Base-by-base conservation (phyloP, 352 stramenopile species). In the Phytophthora lateralis region DNA sequence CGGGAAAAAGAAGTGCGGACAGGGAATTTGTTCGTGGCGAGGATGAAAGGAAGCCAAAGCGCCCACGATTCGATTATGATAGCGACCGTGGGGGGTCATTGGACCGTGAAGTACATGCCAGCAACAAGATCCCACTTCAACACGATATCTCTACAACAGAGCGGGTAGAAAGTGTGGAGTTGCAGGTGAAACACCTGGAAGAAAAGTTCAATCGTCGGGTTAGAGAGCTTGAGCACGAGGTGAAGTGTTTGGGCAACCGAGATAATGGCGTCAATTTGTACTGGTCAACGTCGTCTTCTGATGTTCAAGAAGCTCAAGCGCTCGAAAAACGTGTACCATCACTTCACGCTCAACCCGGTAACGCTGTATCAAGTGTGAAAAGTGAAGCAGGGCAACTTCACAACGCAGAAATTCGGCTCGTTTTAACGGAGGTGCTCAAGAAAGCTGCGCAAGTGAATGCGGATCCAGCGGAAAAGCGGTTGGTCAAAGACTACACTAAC, bases 401-500 rank as follows among this genome's bases (percentile, higher is more conserved):
- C 30, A 35, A 35, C 30, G 8, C 30, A 2, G 30, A 35, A 15
- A 14, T 35, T 8, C 32, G 14, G 11, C 11, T 38, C 1, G 2
- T 38, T 2, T 27, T 42, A 20, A 18, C 52, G 6, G 39, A 44
- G 17, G 30, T 29, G 20, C 39, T 59, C 15, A 47, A 17, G 39
- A 37, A 49, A 27, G 21, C 27, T 27, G 39, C 14, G 14, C 26
- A 18, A 44, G 29, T 50, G 26, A 43, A 44, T n/a, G 14, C 30
- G 5, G 45, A 63, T 26, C 45, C 30, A 8, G 14, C 17, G 11
- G 20, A 49, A n/a, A 54, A 66, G 29, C 43, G 57, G 2, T 44
- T 66, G 34, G 14, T 20, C 7, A 37, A 54, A 37, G 42, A 60
- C 17, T 65, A 65, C 24, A 60, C 32, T 17, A 27, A 24, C 14